A percentile compares a stretch with the other conserved stretches of the same genome.
Conservation (phyloP, 1,284 basidiomycete species). For the Cerrena zonata region DNA sequence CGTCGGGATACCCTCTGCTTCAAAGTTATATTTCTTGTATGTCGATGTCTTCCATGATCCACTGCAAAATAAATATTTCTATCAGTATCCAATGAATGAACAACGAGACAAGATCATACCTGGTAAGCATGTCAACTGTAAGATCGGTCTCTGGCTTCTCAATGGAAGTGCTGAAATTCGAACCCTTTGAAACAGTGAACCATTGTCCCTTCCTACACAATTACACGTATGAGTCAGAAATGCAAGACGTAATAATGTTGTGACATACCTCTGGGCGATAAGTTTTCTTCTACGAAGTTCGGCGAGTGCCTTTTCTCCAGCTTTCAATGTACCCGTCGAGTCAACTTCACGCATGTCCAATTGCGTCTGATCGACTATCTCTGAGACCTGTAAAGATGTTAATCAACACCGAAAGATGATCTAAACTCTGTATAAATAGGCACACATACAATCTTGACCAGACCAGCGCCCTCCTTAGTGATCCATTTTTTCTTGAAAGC, state of each 20-base stretch:
- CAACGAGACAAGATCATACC: slow-evolving; percentile 47
- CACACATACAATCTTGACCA: slow-evolving; percentile 76
- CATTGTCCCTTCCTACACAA: slow-evolving; percentile 84
- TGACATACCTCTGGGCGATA: slow-evolving; percentile 56
- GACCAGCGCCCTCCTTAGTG: slow-evolving; percentile 81
- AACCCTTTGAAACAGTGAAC: slow-evolving; percentile 85
- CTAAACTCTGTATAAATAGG: not conserved
- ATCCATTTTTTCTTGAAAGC: slow-evolving; percentile 99
- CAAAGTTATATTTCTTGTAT: slow-evolving; percentile 99
- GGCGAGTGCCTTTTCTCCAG: slow-evolving; percentile 75
- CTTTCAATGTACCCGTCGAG: slow-evolving; percentile 61
- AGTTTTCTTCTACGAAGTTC: slow-evolving; percentile 93
- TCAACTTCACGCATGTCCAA: slow-evolving; percentile 73
- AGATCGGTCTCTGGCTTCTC: slow-evolving; percentile 97
- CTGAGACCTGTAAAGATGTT: slow-evolving; percentile 39
- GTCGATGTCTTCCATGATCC: slow-evolving; percentile 86
- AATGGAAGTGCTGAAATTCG: slow-evolving; percentile 86
- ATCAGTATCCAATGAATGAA: no score
- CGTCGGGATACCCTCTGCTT: slow-evolving; percentile 87
- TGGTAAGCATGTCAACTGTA: slow-evolving; percentile 90
- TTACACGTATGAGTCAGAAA: slow-evolving; percentile 8
- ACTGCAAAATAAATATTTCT: no score
- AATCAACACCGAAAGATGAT: not conserved
- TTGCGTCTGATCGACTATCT: slow-evolving; percentile 70
- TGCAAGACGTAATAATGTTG: slow-evolving; percentile 3